phyloP scores from a whole-genome alignment of 805 yeast species.

The Cyberlindnera suaveolens region DNA sequence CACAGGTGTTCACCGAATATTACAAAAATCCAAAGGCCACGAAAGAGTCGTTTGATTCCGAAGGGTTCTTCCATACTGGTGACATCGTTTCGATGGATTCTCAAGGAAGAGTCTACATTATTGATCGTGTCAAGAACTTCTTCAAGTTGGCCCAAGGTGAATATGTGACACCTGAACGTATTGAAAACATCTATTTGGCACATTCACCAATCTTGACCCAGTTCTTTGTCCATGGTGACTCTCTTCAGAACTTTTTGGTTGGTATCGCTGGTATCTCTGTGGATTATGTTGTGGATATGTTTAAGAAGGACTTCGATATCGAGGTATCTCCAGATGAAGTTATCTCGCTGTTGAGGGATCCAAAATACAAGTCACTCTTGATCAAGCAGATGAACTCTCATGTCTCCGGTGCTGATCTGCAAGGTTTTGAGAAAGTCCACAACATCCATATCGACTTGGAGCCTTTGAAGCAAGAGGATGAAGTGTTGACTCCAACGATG shows the following conservation, averaged over 20 bases:
- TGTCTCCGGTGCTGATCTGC: slow-evolving; percentile 30
- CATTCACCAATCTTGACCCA: slow-evolving; percentile 47
- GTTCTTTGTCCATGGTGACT: slow-evolving; percentile 59
- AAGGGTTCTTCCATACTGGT: slow-evolving; percentile 63
- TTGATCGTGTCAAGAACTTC: slow-evolving; percentile 75
- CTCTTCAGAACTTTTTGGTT: slow-evolving; percentile 48
- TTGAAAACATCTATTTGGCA: slow-evolving; percentile 57
- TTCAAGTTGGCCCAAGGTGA: slow-evolving; percentile 66
- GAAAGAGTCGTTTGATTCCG: slow-evolving; percentile 41
- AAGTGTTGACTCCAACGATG: slow-evolving; percentile 62
- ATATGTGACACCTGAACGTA: slow-evolving; percentile 70
- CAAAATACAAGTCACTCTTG: slow-evolving; percentile 15
- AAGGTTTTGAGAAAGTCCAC: slow-evolving; percentile 59
- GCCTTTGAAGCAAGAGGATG: slow-evolving; percentile 55
- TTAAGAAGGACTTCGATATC: slow-evolving; percentile 12
- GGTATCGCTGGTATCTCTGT: slow-evolving; percentile 60
- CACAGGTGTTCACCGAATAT: slow-evolving; percentile 52
- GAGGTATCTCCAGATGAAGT: slow-evolving; percentile 11
- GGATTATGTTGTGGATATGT: slow-evolving; percentile 19
- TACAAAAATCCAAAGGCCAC: slow-evolving; percentile 52
- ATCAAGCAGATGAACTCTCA: slow-evolving; percentile 16
- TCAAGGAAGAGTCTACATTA: slow-evolving; percentile 49
- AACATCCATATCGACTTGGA: slow-evolving; percentile 49
- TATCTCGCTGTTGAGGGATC: slow-evolving; percentile 11
- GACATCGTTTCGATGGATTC: slow-evolving; percentile 50